A percentile compares a stretch with the other conserved stretches of the same genome.
phyloP scores from a whole-genome alignment of 371 early-diverging fungal species.

The Circinella minor region DNA sequence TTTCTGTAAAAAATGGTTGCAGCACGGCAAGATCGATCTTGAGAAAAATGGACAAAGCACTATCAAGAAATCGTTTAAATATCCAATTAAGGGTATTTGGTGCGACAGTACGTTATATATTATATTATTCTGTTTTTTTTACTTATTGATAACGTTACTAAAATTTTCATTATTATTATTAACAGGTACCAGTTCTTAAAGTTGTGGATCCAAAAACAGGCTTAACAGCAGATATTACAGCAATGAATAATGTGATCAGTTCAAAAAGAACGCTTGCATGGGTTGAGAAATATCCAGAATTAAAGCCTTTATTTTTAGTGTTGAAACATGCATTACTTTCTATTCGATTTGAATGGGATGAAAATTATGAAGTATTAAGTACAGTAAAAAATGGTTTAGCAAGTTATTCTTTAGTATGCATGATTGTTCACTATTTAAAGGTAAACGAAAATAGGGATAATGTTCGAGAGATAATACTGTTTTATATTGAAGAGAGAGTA shows the following conservation, averaged over 20 bases:
- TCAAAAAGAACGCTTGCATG: background rate
- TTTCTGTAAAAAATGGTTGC: background rate
- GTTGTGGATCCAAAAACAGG: background rate
- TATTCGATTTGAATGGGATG: background rate
- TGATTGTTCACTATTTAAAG: constrained; percentile 1
- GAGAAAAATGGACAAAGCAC: background rate
- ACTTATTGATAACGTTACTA: background rate
- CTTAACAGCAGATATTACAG: background rate
- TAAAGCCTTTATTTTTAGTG: background rate
- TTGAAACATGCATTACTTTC: background rate
- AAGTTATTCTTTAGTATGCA: background rate
- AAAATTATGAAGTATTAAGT: background rate
- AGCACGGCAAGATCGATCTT: background rate
- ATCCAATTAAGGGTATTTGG: background rate
- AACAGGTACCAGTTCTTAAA: background rate
- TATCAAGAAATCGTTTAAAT: no score
- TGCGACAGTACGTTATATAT: background rate
- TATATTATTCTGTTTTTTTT: background rate
- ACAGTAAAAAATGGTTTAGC: background rate
- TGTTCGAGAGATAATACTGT: no score
- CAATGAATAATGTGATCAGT: background rate
- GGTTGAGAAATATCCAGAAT: background rate
- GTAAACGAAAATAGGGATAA: background rate
- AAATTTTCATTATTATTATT: background rate
- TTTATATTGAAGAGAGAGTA: no score